A percentile compares a stretch with the other conserved stretches of the same genome.
phyloP scores from a whole-genome alignment of 805 yeast genomes.

The Kazachstania bromeliacearum region DNA sequence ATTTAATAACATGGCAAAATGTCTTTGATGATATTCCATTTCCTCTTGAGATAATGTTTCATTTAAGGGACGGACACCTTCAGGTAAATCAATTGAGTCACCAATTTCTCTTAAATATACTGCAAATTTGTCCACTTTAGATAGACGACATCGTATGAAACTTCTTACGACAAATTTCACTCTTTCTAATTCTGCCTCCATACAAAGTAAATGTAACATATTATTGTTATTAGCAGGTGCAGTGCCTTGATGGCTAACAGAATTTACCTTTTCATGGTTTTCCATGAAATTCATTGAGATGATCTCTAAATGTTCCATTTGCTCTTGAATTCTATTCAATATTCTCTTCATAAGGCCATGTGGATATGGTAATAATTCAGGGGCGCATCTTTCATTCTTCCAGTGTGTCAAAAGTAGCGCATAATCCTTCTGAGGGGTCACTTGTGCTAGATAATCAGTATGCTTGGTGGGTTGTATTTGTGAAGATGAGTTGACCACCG shows the following conservation, averaged over 20 bases:
- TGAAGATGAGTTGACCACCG: background rate
- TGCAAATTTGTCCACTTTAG: constrained; percentile 64
- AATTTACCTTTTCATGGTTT: constrained; percentile 22
- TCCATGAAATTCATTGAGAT: constrained; percentile 69
- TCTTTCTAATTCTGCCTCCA: constrained; percentile 88
- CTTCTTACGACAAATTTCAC: constrained; percentile 72
- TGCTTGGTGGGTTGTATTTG: background rate
- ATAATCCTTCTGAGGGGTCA: too few species aligned
- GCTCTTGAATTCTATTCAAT: constrained; percentile 49
- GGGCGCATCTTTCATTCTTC: constrained; percentile 79
- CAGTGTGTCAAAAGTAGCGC: constrained; percentile 48
- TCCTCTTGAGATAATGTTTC: constrained; percentile 48
- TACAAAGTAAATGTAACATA: constrained; percentile 58
- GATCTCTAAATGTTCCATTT: constrained; percentile 66
- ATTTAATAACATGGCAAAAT: constrained; percentile 52
- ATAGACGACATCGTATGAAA: constrained; percentile 67
- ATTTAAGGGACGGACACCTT: constrained; percentile 11
- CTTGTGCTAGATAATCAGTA: constrained; percentile 9
- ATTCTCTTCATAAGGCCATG: constrained; percentile 48
- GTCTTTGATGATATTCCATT: constrained; percentile 54
- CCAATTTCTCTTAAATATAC: constrained; percentile 41
- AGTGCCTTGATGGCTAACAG: constrained; percentile 1
- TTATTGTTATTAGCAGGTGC: constrained; percentile 11
- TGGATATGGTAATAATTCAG: constrained; percentile 76
- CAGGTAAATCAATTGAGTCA: constrained; percentile 12